These are phyloP conservation scores for Candida sanyaensis DNA, from an alignment of 1,139 yeast species.

Conservation along the genomic window DNA sequence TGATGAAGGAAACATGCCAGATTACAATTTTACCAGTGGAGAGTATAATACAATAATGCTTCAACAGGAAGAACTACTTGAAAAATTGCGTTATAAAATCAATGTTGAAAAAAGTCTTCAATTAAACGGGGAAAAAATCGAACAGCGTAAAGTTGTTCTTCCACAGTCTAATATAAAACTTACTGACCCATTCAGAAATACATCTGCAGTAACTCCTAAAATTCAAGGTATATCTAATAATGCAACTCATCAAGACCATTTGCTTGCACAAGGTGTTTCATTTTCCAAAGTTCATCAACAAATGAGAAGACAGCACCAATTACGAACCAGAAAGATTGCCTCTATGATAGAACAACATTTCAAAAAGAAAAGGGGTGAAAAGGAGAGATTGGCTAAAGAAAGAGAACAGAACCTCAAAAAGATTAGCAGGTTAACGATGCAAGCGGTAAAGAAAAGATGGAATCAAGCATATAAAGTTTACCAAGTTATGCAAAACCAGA, in stretches of 20 bases:
- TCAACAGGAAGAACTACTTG: constrained; percentile 35
- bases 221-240: constrained; percentile 42
- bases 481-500: constrained; percentile 49
- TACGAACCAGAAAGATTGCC: constrained; percentile 73
- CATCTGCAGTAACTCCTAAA: constrained; percentile 41
- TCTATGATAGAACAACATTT: constrained; percentile 86
- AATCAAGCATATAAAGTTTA: constrained; percentile 83
- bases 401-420: constrained; percentile 66
- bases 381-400: constrained; percentile 75
- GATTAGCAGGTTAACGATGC: constrained; percentile 76
- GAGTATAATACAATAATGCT: constrained; percentile 34
- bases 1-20: constrained; percentile 38
- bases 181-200: constrained; percentile 42
- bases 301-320: constrained; percentile 62
- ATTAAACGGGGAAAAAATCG: constrained; percentile 45
- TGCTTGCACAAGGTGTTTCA: constrained; percentile 73
- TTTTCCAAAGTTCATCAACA: constrained; percentile 74
- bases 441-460: constrained; percentile 92
- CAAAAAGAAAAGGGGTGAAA: constrained; percentile 83
- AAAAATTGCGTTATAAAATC: constrained; percentile 32
- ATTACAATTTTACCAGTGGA: constrained; percentile 33
- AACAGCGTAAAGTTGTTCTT: constrained; percentile 44
- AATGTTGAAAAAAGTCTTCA: constrained; percentile 39
- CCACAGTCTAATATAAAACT: constrained; percentile 46
- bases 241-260: constrained; percentile 67